Percentiles rank a stretch among this genome's conserved stretches.
These are phyloP conservation scores for Sugiyamaella boreocaroliniensis DNA, from an alignment of 805 yeast genomes.

Conservation along the genomic window DNA sequence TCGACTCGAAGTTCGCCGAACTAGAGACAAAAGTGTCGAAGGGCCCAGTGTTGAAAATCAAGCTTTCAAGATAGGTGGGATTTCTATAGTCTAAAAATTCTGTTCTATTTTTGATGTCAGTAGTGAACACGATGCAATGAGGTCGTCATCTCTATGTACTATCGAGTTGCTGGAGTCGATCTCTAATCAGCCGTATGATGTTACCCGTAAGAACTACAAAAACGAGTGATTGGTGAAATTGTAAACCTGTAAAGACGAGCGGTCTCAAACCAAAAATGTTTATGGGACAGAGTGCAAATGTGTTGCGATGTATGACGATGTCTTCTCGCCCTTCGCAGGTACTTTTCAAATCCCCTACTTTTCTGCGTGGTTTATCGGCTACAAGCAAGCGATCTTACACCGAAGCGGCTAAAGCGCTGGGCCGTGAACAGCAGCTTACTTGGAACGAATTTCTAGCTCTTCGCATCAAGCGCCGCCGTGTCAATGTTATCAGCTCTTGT, in stretches of 20 bases:
- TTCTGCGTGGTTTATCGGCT: background rate
- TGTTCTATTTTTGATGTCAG: too few species aligned
- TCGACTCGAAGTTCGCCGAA: background rate
- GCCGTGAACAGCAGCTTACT: slow-evolving; percentile 33
- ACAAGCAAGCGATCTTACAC: background rate
- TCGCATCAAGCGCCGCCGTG: slow-evolving; percentile 66
- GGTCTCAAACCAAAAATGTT: background rate
- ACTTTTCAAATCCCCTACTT: too few species aligned
- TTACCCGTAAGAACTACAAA: background rate
- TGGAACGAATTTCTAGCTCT: slow-evolving; percentile 80
- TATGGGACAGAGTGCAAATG: too few species aligned
- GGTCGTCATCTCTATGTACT: too few species aligned
- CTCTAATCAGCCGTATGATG: too few species aligned
- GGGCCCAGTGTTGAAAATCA: background rate
- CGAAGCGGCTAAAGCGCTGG: background rate
- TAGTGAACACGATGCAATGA: too few species aligned
- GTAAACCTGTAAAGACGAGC: background rate
- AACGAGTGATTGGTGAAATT: background rate
- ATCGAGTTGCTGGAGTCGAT: too few species aligned
- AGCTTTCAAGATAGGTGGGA: background rate
- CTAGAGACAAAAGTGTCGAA: background rate
- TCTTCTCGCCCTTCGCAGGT: too few species aligned
- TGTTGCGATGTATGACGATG: too few species aligned
- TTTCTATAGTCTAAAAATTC: too few species aligned
- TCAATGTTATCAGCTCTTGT: slow-evolving; percentile 62